Base-by-base conservation (phyloP, 768 basidiomycete species). In the Amanita fuliginea region DNA sequence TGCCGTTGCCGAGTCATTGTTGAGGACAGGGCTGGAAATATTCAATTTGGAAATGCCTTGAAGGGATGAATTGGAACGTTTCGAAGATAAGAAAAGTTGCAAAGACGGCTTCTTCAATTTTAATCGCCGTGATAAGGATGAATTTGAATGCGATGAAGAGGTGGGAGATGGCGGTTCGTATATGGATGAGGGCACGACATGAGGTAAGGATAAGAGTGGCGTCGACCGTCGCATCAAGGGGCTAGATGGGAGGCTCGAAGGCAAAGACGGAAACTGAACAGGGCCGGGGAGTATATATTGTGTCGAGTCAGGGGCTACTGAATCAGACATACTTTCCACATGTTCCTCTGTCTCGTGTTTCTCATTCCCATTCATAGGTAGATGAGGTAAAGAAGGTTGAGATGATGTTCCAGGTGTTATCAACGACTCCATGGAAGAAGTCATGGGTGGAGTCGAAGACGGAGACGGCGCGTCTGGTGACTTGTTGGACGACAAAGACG, bases 51-150 rank as follows among this genome's bases (percentile, higher is more conserved):
- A 46, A 40, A 39, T 32, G 42, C 41, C 30, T 36, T 53, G 61
- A 40, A 76, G 56, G 3, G 77, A 69, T 19, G 80, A 75, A 2
- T 68, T 63, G 5, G 82, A 79, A 42, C 73, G 75, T 66, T 82
- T 84, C 28, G 80, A 71, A 11, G 46, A 30, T 61, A 87, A 83
- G 16, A 86, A 67, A 14, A 85, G 65, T 44, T 78, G 78, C 50
- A 86, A 63, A 2, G 85, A 86, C 0, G 86, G 82, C 45, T 80
- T 83, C 64, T 83, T 86, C 51, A 72, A 46, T 57, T 70, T 60
- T 51, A 60, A 62, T 21, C 64, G 59, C 42, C 60, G 57, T 3
- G 66, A 60, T 24, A 28, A 16, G 35, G 46, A 46, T 16, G 44
- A 33, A 35, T 35, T 47, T 19, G 71, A 69, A 40, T 59, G 56